Evolutionary conservation across 192 early-diverging fungal genomes (phyloP), one percentile per base, ranked within the genome.

Genomic region (Entophlyctis helioformis): DNA sequence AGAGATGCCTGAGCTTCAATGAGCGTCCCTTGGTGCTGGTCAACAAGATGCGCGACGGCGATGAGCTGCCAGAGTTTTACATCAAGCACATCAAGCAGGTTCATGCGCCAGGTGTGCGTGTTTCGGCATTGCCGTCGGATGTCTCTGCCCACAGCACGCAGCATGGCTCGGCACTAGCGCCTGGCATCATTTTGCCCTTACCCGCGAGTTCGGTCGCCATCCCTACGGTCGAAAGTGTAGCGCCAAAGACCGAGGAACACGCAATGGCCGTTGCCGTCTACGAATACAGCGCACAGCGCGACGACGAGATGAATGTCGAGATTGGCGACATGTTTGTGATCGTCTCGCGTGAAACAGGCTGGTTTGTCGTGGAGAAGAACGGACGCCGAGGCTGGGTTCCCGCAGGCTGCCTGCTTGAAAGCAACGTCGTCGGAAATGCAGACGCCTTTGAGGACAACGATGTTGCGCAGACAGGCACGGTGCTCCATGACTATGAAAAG

Each of bases 51-150:
- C n/a, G n/a, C n/a, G n/a, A n/a, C 6, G 66, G 62, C 0, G 77
- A 76, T 12, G 72, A 76, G 39, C 71, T 69, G 18, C 84, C 87
- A 9, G 72, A 79, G 15, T 90, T 86, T 60, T 76, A 80, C 47
- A 54, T 85, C 31, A 80, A 82, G 51, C 80, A 82, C 20, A 34
- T 58, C 42, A 48, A 48, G 38, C 53, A 55, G 15, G 11, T 45
- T 18, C 53, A 15, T 21, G 19, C 54, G 21, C 56, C 42, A 36
- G 24, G 31, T 20, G 36, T 44, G 28, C 22, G 27, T 21, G 24
- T n/a, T n/a, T n/a, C n/a, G n/a, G n/a, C n/a, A n/a, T n/a, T n/a
- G n/a, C n/a, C n/a, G n/a, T n/a, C n/a, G n/a, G n/a, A n/a, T n/a
- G n/a, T n/a, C n/a, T n/a, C n/a, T n/a, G n/a, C n/a, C n/a, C n/a